Percentiles rank a stretch among this genome's conserved stretches.
These are phyloP conservation scores for Pseudodiploospora longispora DNA, from an alignment of 2,329 filamentous ascomycete genomes.

Conservation along the genomic window DNA sequence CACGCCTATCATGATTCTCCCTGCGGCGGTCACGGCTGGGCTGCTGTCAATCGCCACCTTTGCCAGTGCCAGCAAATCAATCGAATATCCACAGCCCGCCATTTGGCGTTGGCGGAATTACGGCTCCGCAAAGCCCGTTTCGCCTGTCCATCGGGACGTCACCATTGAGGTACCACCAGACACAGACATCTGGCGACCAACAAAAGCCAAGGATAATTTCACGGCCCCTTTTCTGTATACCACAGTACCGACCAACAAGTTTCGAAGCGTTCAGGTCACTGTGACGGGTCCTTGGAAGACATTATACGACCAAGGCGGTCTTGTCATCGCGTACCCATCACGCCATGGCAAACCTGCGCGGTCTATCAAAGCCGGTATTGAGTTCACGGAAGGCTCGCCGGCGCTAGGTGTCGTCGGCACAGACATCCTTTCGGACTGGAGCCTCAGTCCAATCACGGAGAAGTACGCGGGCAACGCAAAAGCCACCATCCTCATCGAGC, in stretches of 20 bases:
- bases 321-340: slow-evolving; percentile 9
- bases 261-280: slow-evolving; percentile 10
- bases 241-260: slow-evolving; percentile 4
- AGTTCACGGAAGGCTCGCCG: slow-evolving; percentile 10
- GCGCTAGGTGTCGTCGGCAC: slow-evolving; percentile 11
- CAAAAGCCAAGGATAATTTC: slow-evolving; percentile 9
- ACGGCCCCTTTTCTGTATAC: slow-evolving; percentile 12
- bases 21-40: too few relatives aligned
- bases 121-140: slow-evolving; percentile 4
- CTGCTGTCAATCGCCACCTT: too few relatives aligned
- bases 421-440: slow-evolving; percentile 12
- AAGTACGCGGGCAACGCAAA: slow-evolving; percentile 5
- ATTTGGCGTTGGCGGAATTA: slow-evolving; percentile 10
- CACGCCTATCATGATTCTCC: too few relatives aligned
- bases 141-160: slow-evolving; percentile 6
- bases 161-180: slow-evolving; percentile 11
- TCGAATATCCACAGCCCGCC: background rate
- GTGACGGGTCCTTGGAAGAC: slow-evolving; percentile 11
- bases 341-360: slow-evolving; percentile 2
- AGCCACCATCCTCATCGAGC: slow-evolving; percentile 10
- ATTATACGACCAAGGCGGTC: slow-evolving; percentile 13
- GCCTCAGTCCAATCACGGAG: slow-evolving; percentile 9
- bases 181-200: slow-evolving; percentile 12
- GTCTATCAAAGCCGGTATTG: slow-evolving; percentile 13
- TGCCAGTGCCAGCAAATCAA: background rate